Base-by-base conservation (phyloP, 75 land plant genomes). In the Ceratopteris richardii region DNA sequence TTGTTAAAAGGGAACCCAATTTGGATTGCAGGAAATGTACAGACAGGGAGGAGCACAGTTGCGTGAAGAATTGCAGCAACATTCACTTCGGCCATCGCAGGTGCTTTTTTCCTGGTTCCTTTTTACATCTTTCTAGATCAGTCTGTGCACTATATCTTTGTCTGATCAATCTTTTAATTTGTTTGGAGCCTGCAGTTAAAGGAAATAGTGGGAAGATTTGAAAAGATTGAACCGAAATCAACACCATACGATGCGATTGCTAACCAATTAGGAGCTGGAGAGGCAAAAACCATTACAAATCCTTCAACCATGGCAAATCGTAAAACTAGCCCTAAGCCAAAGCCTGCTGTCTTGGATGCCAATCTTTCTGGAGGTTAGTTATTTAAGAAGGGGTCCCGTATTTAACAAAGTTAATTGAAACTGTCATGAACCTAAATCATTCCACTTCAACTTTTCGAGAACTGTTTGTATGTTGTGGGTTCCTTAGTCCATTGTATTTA, bases 31-130 rank as follows among this genome's bases (percentile, higher is more conserved):
- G 99, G 99, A 90, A 69, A 90, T 90, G 91, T 90, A 90, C 74
- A 70, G 68, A 16, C 99, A 95, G 63, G 79, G 77, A 62, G 99
- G 99, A 41, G 36, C 82, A 48, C 97, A 95, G 46, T 84, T 95
- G 52, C 74, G 69, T 30, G 97, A 83, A 33, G 97, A 90, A 55
- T 77, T 95, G 48, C 88, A 90, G 10, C 79, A 77, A 1, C 86
- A 95, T 57, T 70, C 72, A 41, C 79, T 90, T 64, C 82, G 78
- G 77, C 53, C 66, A 60, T 31, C 65, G 51, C 76, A 61, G 76
- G 76, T 61, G 20, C 44, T 36, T 21, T 17, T 46, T 2, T 46
- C n/a, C n/a, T n/a, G 50, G 17, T 20, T 0, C 0, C 40, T 44
- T 39, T 65, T 19, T 29, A 56, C n/a, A 44, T 27, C 9, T 9